Base-by-base conservation (phyloP, 1,284 basidiomycete genomes). In the Papiliotrema flavescens region DNA sequence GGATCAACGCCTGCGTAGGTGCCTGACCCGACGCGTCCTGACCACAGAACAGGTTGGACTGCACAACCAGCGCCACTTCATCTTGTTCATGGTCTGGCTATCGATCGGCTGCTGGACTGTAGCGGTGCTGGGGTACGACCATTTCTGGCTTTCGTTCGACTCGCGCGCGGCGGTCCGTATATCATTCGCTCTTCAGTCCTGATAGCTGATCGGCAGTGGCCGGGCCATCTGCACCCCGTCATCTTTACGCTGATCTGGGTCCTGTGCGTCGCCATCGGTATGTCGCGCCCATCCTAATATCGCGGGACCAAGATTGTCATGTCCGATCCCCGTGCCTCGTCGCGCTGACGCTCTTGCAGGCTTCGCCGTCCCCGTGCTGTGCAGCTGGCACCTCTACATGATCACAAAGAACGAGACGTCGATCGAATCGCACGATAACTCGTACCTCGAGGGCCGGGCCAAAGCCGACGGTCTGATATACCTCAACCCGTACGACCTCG, bases 31-130 rank as follows among this genome's bases (percentile, higher is more conserved):
- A 6, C 19, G 2, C 15, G 19, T 20, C 22, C 32, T 56, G 44
- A 53, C 20, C n/a, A 9, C 41, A 43, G 28, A 32, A 44, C 56
- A 77, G 75, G 81, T 98, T 23, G 95, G 96, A 2, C 74, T 98
- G 7, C 82, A 95, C 71, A 98, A 98, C 70, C 94, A 98, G 74
- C 84, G 95, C 0, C 91, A 98, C 76, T 98, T 98, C 67, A 82
- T 96, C 34, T 79, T 98, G 35, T 98, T 98, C 82, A 87, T 98
- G 90, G 79, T 80, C n/a, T 92, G 90, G 73, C 82, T 92, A 23
- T 79, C 82, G 23, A 52, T 88, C 2, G 78, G 82, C 0, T 82
- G 85, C 4, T 82, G 84, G 61, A 84, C 78, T 58, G 82, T 85
- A 50, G 74, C 78, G 19, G 46, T 78, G 1, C 76, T 85, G 0